Conservation (phyloP, 345 rosid species). For the Eucalyptus coolabah region DNA sequence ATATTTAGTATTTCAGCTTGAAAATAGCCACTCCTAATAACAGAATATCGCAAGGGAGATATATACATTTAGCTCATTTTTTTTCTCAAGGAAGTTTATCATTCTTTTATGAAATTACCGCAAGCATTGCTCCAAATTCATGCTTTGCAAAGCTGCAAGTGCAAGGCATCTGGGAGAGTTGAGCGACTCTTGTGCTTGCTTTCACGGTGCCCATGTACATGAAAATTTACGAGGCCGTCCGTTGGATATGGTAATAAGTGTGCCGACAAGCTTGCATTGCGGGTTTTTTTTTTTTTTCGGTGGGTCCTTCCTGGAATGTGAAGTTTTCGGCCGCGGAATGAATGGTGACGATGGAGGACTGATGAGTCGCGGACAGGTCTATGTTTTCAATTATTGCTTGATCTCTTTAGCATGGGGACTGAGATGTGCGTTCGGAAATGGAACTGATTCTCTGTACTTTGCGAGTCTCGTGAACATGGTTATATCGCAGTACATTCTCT, state of each 20-base stretch:
- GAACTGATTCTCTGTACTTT: background rate
- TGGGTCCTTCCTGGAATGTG: background rate
- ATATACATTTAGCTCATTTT: background rate
- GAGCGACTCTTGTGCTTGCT: background rate
- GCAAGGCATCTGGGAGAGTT: background rate
- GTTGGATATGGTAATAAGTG: background rate
- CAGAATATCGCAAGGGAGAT: background rate
- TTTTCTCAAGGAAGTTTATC: background rate
- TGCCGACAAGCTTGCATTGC: background rate
- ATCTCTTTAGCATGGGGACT: background rate
- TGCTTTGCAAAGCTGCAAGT: background rate
- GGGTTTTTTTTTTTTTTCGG: fast-evolving
- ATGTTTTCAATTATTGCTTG: background rate
- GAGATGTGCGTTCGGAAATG: background rate
- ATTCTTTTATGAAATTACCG: background rate
- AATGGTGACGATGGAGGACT: background rate
- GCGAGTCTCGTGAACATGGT: background rate
- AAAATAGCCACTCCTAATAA: background rate
- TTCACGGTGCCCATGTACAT: background rate
- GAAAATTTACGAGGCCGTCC: background rate
- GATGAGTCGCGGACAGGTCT: background rate
- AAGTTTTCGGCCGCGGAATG: background rate
- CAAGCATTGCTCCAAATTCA: background rate
- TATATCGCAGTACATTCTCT: background rate
- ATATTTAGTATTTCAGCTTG: background rate